Evolutionary conservation across 305 asterid species (phyloP).

Genomic region (Ilex paraguariensis): DNA sequence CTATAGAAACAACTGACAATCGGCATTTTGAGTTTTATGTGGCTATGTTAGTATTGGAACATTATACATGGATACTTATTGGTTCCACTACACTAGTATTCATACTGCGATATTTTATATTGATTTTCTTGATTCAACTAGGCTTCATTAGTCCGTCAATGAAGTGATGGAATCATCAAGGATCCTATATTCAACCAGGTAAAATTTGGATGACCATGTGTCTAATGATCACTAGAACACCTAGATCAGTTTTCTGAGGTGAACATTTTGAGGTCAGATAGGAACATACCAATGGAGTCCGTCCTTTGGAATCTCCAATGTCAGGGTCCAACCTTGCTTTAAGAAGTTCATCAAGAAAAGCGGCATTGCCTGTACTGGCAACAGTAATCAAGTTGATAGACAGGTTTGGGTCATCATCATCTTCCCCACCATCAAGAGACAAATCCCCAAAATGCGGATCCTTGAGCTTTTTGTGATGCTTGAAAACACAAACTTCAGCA

Average conservation of each 20-base stretch:
- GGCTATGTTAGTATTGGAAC: too few species aligned
- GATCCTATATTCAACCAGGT: neutral
- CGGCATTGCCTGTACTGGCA: constrained; percentile 78
- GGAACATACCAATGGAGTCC: constrained; percentile 66
- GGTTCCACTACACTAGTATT: too few species aligned
- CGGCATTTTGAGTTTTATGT: too few species aligned
- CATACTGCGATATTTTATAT: too few species aligned
- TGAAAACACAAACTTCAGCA: constrained; percentile 14
- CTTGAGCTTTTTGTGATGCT: constrained; percentile 78
- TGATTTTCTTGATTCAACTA: too few species aligned
- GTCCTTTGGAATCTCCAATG: constrained; percentile 70
- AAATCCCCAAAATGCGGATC: constrained; percentile 54
- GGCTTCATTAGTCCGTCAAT: too few species aligned
- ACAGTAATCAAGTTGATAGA: constrained; percentile 69
- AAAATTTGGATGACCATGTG: neutral
- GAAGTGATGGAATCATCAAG: too few species aligned
- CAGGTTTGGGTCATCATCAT: constrained; percentile 44
- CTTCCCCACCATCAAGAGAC: constrained; percentile 53
- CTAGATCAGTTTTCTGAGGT: neutral
- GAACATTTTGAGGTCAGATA: neutral
- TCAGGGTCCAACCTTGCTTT: constrained; percentile 78
- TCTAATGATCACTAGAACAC: neutral
- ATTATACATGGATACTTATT: too few species aligned
- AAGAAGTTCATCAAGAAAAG: constrained; percentile 78
- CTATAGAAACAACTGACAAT: too few species aligned